Evolutionary conservation across 2,329 filamentous ascomycete species (phyloP).

Genomic region (Alternaria longipes): DNA sequence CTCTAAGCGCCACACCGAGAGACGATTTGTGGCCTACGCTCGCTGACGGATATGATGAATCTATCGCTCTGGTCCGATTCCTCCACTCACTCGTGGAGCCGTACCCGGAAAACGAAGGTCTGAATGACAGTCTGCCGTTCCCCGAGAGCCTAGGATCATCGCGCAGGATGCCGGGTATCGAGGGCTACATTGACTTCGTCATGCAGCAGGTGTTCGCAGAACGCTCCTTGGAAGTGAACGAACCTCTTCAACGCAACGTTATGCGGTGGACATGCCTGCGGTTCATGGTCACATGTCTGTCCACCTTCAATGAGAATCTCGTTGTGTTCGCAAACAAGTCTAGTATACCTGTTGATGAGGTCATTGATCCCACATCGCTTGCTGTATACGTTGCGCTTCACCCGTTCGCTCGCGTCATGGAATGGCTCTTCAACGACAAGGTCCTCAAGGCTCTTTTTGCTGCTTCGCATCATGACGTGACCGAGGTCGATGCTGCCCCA

Average conservation of each 20-base stretch:
- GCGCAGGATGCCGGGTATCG: constrained; percentile 84
- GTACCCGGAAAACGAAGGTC: constrained; percentile 65
- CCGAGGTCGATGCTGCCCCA: constrained; percentile 74
- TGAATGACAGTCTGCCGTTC: constrained; percentile 83
- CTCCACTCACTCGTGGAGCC: constrained; percentile 77
- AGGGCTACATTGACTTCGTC: constrained; percentile 91
- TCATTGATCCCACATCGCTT: constrained; percentile 78
- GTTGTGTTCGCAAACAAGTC: constrained; percentile 85
- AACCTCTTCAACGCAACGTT: constrained; percentile 72
- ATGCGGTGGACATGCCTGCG: constrained; percentile 83
- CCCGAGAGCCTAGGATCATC: constrained; percentile 83
- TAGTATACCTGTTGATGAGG: constrained; percentile 75
- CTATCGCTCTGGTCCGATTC: constrained; percentile 82
- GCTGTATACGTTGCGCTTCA: constrained; percentile 85
- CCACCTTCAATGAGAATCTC: constrained; percentile 92
- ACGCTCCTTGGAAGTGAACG: constrained; percentile 70
- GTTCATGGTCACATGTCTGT: constrained; percentile 80
- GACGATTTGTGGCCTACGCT: constrained; percentile 74
- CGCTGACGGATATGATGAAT: constrained; percentile 81
- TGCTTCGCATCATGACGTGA: constrained; percentile 78
- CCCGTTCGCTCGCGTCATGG: constrained; percentile 93
- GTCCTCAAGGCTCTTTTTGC: constrained; percentile 82
- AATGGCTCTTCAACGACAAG: constrained; percentile 96
- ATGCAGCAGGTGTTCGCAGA: constrained; percentile 79
- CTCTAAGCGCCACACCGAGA: constrained; percentile 32